A percentile compares a stretch with the other conserved stretches of the same genome.
Conservation (phyloP, 2,329 filamentous ascomycete species). For the Curvularia lunata region DNA sequence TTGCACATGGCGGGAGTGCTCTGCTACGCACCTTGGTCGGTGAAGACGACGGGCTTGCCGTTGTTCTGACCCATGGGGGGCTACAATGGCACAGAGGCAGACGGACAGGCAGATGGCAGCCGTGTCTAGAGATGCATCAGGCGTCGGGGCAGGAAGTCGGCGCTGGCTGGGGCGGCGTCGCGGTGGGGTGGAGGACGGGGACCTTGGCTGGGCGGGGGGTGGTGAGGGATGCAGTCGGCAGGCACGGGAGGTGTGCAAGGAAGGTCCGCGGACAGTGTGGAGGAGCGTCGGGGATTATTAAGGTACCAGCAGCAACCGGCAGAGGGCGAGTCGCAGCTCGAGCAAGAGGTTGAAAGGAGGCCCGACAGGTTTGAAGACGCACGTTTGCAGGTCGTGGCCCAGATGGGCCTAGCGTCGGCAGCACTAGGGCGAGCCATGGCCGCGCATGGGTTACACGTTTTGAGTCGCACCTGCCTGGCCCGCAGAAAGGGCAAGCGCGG, state of each 20-base stretch:
- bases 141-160: constrained; percentile 3
- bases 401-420: constrained; percentile 15
- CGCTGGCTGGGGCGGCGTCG: constrained; percentile 13
- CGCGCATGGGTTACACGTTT: constrained; percentile 17
- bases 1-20: background rate
- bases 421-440: constrained; percentile 7
- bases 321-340: constrained; percentile 1
- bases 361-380: constrained; percentile 32
- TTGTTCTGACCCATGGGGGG: constrained; percentile 86
- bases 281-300: constrained; percentile 14
- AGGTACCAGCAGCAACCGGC: constrained; percentile 11
- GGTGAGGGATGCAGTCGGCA: constrained; percentile 8
- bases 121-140: constrained; percentile 37
- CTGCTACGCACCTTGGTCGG: constrained; percentile 78
- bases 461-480: constrained; percentile 15
- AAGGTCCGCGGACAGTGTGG: background rate
- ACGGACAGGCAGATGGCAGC: constrained; percentile 20
- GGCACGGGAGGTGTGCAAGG: constrained; percentile 4
- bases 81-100: constrained; percentile 36
- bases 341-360: constrained; percentile 32
- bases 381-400: constrained; percentile 32
- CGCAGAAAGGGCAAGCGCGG: constrained; percentile 15
- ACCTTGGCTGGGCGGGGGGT: constrained; percentile 14
- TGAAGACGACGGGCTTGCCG: constrained; percentile 90
- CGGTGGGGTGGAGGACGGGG: constrained; percentile 10